A percentile compares a stretch with the other conserved stretches of the same genome.
Evolutionary conservation across 495 filamentous ascomycete genomes (phyloP).

Genomic region (Talaromyces borbonicus): DNA sequence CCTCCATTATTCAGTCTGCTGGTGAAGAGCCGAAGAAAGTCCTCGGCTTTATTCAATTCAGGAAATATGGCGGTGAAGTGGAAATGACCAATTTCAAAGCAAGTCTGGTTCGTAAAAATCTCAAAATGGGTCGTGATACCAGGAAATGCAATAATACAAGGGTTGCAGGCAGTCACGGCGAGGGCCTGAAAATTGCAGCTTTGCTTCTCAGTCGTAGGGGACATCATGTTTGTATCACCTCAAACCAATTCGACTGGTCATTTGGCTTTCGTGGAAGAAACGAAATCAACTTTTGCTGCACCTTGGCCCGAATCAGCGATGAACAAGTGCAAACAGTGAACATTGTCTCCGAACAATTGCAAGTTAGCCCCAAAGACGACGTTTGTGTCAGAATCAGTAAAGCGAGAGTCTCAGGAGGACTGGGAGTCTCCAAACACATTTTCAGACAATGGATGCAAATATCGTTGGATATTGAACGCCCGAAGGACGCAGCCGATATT

Average conservation of each 20-base stretch:
- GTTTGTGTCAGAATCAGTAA: not conserved
- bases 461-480: not conserved
- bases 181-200: constrained; percentile 11
- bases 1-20: not conserved
- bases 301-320: not conserved
- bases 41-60: constrained; percentile 5
- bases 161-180: not conserved
- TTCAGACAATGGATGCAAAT: not conserved
- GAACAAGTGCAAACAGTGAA: not conserved
- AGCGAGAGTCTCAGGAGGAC: not conserved
- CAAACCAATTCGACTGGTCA: not conserved
- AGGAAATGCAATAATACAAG: not conserved
- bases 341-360: not conserved
- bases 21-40: not conserved
- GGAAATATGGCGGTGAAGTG: not conserved
- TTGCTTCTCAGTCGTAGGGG: not conserved
- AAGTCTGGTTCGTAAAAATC: not conserved
- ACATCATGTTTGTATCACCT: not conserved
- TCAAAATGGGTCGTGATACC: not conserved
- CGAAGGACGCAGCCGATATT: not conserved
- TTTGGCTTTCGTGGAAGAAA: not conserved
- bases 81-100: not conserved
- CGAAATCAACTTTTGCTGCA: not conserved
- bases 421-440: not conserved
- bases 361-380: not conserved